phyloP scores from a whole-genome alignment of 2,329 filamentous ascomycete species.

The Penicillium sp. region DNA sequence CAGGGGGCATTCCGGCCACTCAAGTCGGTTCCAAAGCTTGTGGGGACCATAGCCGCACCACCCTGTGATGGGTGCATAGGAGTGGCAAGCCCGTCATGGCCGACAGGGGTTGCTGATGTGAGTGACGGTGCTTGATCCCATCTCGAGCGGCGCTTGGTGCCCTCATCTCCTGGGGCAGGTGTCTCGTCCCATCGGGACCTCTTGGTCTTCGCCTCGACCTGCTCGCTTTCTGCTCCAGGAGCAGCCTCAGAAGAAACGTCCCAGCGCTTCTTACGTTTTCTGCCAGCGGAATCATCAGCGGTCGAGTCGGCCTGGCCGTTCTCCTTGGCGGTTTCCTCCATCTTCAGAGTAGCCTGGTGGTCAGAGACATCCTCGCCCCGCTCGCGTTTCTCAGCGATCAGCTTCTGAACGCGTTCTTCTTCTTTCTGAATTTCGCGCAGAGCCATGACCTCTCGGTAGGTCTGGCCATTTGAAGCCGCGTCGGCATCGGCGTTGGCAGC shows the following conservation, averaged over 20 bases:
- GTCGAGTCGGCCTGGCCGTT: conserved; percentile 68
- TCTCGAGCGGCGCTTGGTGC: conserved; percentile 72
- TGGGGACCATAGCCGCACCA: conserved; percentile 50
- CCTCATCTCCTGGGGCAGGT: conserved; percentile 62
- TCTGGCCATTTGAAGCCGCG: conserved; percentile 68
- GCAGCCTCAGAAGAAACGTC: conserved; percentile 66
- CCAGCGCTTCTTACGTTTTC: conserved; percentile 94
- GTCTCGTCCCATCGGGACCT: conserved; percentile 87
- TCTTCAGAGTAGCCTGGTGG: conserved; percentile 70
- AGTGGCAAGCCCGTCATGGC: conserved; percentile 70
- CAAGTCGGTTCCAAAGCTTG: conserved; percentile 78
- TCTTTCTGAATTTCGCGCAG: conserved; percentile 87
- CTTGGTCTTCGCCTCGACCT: conserved; percentile 62
- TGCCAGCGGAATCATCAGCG: conserved; percentile 57
- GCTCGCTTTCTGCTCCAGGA: conserved; percentile 49
- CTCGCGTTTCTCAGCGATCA: conserved; percentile 73
- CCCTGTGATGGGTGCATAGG: conserved; percentile 71
- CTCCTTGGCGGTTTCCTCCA: conserved; percentile 65
- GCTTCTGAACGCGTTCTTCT: conserved; percentile 77
- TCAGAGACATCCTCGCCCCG: conserved; percentile 61
- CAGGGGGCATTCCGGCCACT: conserved; percentile 74
- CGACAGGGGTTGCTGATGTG: conserved; percentile 67
- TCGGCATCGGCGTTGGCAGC: conserved; percentile 70
- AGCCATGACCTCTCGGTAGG: conserved; percentile 89
- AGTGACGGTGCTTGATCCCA: conserved; percentile 84